Evolutionary conservation across 768 basidiomycete species (phyloP), one percentile per base, ranked within the genome.

Genomic region (Leccinum barrowsii): DNA sequence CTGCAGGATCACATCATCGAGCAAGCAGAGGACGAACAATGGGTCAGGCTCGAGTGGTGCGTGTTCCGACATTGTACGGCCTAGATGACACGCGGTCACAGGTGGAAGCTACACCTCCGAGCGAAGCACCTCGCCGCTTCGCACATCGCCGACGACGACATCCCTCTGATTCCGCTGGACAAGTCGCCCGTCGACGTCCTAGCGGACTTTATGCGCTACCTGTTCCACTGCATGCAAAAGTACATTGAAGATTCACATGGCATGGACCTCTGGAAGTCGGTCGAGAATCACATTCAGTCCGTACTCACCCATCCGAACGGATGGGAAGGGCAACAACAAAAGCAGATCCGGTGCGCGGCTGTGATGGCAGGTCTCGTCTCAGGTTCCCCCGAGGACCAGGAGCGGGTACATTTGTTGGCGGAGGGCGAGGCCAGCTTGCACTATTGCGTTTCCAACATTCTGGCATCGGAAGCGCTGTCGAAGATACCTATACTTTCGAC

Each of bases 361-460:
- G 70, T 80, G 1, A 56, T 66, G 19, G 85, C 83, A 0, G 81
- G 82, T 7, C 74, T 87, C 21, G 72, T 87, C 10, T 70, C 77
- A 0, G 69, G 79, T 52, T 75, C 68, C 0, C 57, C 64, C 1
- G 70, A 69, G 12, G 79, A 76, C 0, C 78, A 75, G 30, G 66
- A 73, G 3, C 78, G 82, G 0, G 64, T 86, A 1, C 78, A 77
- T 1, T 80, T 86, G 55, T 76, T 86, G n/a, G 85, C 84, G 0
- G 85, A 86, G 60, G 85, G 85, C 0, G 85, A 86, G 61, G 85
- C 85, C 0, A 83, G 81, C 62, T 65, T 85, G 13, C 81, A 86
- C 61, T 85, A 77, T 63, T 85, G 83, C 55, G 74, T 85, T 19
- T 70, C 75, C 32, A 80, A 75, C 54, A 77, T 81, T 0, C 60